Conservation (phyloP, 2,329 filamentous ascomycete species). For the Exophiala aquamarina region DNA sequence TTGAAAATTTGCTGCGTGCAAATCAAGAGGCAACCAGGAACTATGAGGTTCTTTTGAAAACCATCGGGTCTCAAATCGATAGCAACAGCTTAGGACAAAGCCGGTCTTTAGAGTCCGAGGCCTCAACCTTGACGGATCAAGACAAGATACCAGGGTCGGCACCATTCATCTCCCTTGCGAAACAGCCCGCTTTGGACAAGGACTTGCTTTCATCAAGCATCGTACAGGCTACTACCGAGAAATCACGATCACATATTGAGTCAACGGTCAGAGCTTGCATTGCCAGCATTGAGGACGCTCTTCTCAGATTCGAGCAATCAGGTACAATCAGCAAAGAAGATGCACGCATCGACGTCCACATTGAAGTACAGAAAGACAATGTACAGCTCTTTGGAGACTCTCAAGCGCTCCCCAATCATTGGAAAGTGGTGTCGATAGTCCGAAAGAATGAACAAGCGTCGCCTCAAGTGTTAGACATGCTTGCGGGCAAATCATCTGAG, state of each 20-base stretch:
- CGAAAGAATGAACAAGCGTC: too few relatives aligned
- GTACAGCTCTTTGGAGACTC: too few relatives aligned
- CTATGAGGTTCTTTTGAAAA: constrained; percentile 4
- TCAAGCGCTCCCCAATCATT: too few relatives aligned
- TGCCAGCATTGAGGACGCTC: constrained; percentile 4
- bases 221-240: neutral
- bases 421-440: too few relatives aligned
- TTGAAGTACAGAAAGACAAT: constrained; percentile 10
- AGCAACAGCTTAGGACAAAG: neutral
- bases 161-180: neutral
- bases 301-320: constrained; percentile 9
- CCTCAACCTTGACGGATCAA: neutral
- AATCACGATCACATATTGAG: neutral
- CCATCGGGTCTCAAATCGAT: neutral
- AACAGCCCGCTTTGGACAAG: neutral
- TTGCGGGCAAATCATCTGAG: too few relatives aligned
- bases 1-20: constrained; percentile 11
- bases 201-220: too few relatives aligned
- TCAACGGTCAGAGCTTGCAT: constrained; percentile 2
- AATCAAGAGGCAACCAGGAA: constrained; percentile 12
- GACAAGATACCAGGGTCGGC: neutral
- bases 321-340: neutral
- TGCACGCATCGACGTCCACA: constrained; percentile 1
- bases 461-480: too few relatives aligned
- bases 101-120: neutral